A percentile compares a stretch with the other conserved stretches of the same genome.
Conservation (phyloP, 345 rosid species). For the Arabidopsis suecica region DNA sequence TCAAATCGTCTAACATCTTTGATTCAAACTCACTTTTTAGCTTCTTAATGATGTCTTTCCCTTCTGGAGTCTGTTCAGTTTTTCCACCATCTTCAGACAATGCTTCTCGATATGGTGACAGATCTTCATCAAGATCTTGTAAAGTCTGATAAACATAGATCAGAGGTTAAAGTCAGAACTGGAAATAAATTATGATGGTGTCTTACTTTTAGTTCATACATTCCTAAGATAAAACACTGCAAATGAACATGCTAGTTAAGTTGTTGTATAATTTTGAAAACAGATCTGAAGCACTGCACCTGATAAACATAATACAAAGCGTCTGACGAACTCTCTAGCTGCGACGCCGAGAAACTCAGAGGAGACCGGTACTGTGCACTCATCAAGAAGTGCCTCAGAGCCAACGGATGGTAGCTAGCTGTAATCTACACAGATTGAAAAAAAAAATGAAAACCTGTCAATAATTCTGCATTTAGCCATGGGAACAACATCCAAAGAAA, state of each 20-base stretch:
- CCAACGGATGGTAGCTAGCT: constrained; percentile 73
- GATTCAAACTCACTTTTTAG: constrained; percentile 62
- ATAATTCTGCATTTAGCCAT: not conserved
- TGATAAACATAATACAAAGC: constrained; percentile 80
- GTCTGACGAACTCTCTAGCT: constrained; percentile 77
- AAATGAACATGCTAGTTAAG: not conserved
- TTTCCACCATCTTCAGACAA: constrained; percentile 43
- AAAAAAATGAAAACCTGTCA: constrained; percentile 4
- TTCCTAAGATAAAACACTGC: not conserved
- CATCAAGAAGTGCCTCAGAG: constrained; percentile 82
- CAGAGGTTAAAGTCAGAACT: not conserved
- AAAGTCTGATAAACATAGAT: constrained; percentile 59
- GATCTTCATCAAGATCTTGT: constrained; percentile 74
- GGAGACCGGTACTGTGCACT: constrained; percentile 90
- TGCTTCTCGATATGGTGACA: constrained; percentile 54
- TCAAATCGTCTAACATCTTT: constrained; percentile 85
- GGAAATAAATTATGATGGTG: not conserved
- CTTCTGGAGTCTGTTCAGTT: constrained; percentile 53
- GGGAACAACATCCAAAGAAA: constrained; percentile 3
- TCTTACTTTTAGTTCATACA: not conserved
- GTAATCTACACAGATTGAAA: constrained; percentile 57
- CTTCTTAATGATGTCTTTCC: constrained; percentile 59
- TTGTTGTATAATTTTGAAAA: constrained; percentile 5
- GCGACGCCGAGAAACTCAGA: constrained; percentile 63
- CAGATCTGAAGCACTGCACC: constrained; percentile 50